Percentiles rank a stretch among this genome's conserved stretches.
Evolutionary conservation across 2,329 filamentous ascomycete species (phyloP).

Genomic region (Tolypocladium tundrense): DNA sequence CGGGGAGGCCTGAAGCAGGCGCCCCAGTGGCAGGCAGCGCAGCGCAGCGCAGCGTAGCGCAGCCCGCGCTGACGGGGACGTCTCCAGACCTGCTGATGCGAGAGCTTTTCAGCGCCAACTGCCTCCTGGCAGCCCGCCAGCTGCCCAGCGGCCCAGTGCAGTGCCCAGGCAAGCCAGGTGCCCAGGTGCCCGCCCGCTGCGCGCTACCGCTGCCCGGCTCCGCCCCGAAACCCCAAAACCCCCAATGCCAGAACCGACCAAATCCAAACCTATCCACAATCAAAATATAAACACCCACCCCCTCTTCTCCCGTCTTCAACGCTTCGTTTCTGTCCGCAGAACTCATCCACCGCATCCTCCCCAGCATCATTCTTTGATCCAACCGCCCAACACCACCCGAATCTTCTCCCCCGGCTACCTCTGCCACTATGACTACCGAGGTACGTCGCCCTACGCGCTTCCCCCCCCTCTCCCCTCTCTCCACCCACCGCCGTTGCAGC

Average conservation of each 20-base stretch:
- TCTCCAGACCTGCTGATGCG: neutral
- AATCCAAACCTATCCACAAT: slow-evolving; percentile 15
- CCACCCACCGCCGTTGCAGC: slow-evolving; percentile 2
- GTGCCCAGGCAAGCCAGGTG: neutral
- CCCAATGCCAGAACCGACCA: slow-evolving; percentile 8
- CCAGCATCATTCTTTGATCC: slow-evolving; percentile 9
- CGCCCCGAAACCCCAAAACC: slow-evolving; percentile 5
- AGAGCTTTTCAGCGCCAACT: neutral
- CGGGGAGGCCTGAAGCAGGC: neutral
- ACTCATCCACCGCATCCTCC: slow-evolving; percentile 12
- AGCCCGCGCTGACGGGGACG: neutral
- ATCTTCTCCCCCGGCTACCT: neutral
- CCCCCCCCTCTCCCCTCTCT: slow-evolving; percentile 2
- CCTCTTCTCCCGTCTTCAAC: slow-evolving; percentile 14
- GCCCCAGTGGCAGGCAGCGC: neutral
- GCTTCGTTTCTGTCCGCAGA: slow-evolving; percentile 10
- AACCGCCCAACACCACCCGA: neutral
- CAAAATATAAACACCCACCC: slow-evolving; percentile 21
- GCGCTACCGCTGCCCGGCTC: neutral
- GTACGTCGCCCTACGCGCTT: slow-evolving; percentile 13
- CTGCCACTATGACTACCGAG: slow-evolving; percentile 21
- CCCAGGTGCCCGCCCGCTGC: neutral
- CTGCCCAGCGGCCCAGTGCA: neutral
- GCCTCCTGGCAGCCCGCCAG: neutral
- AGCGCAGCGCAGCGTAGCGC: neutral